A percentile compares a stretch with the other conserved stretches of the same genome.
These are phyloP conservation scores for Fusarium poae DNA, from an alignment of 2,329 filamentous ascomycete species.

Conservation along the genomic window DNA sequence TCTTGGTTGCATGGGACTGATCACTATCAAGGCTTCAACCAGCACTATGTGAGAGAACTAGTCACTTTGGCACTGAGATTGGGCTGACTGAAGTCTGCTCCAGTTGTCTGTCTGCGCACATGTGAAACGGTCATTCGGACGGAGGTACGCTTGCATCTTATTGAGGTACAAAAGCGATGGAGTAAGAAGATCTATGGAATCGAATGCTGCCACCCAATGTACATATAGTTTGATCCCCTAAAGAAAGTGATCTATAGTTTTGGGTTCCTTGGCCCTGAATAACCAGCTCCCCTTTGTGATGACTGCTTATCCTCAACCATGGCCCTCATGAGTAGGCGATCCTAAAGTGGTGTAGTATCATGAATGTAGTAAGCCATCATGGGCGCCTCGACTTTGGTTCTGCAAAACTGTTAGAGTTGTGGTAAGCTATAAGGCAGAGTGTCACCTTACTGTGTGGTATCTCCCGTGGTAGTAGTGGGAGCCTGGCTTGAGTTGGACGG, in stretches of 20 bases:
- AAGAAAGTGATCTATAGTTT: constrained; percentile 1
- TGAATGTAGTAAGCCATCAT: constrained; percentile 16
- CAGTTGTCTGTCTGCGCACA: not conserved
- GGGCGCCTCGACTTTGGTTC: not conserved
- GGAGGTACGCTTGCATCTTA: not conserved
- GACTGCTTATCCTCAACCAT: not conserved
- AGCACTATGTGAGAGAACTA: not conserved
- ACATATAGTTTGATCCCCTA: not conserved
- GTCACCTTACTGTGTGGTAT: constrained; percentile 10
- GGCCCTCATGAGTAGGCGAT: constrained; percentile 18
- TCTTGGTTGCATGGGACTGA: not conserved
- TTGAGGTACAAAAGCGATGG: not conserved
- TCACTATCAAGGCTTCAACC: not conserved
- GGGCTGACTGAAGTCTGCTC: not conserved
- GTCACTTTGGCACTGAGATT: not conserved
- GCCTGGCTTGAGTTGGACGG: constrained; percentile 9
- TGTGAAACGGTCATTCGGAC: not conserved
- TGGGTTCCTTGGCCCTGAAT: not conserved
- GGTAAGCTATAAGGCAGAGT: not conserved
- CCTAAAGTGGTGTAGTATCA: constrained; percentile 14
- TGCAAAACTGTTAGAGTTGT: not conserved
- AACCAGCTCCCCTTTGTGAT: not conserved
- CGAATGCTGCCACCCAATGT: not conserved
- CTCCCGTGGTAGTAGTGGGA: not conserved
- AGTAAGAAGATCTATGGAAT: not conserved